Evolutionary conservation across 352 stramenopile genomes (phyloP), one percentile per base, ranked within the genome.

Genomic region (Phytophthora sojae): DNA sequence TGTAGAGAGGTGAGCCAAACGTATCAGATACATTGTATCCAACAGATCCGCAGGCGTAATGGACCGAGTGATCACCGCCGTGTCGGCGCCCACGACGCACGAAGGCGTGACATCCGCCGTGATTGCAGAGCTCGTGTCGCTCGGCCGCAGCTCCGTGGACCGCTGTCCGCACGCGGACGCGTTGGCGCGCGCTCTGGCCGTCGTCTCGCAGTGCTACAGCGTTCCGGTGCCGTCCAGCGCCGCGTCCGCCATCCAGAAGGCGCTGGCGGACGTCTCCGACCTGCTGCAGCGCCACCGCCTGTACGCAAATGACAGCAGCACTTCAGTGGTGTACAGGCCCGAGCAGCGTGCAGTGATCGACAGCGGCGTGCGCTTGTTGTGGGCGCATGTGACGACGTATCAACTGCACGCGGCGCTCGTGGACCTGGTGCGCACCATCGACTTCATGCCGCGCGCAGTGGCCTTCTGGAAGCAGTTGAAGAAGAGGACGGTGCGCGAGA

Each of bases 391-490:
- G 32, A 85, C 77, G 21, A 83, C 76, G 37, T 90, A 90, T 59
- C 69, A 83, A 57, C 61, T 92, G 37, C 76, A 91, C 30, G 69
- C 83, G 11, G 87, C 87, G 37, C 73, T 93, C 6, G 73, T 83
- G 12, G 77, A 93, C 54, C 57, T 93, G 9, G 77, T 95, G 54
- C 67, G 72, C 32, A 84, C 81, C 14, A 82, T 95, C 37, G 82
- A 92, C 64, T 91, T 87, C 53, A 87, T 95, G 26, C 87, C 87
- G n/a, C 75, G 86, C 14, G 68, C 85, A 2, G 71, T 93, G 23
- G 65, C 65, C 30, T 95, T 88, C 67, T 95, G 87, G 87, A 95
- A 92, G 69, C 67, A 77, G 19, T 52, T 84, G 73, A 77, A 69
- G 35, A 83, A 80, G 19, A 71, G 76, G 1, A 81, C 82, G 0